Evolutionary conservation across 1,139 yeast genomes (phyloP), one percentile per base, ranked within the genome.

Genomic region (Suhomyces anneliseae): DNA sequence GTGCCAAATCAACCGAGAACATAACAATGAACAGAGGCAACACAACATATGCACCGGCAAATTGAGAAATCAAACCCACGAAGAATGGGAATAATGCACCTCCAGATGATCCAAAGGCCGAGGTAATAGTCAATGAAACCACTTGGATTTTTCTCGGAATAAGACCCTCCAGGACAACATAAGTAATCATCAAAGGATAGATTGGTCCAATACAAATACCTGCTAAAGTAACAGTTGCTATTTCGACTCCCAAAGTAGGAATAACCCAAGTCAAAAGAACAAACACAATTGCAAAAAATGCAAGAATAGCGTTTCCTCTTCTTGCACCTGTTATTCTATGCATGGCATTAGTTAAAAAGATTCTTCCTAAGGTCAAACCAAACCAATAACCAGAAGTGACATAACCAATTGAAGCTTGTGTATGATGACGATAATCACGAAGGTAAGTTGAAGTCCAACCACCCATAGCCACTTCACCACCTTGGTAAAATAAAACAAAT

Each of bases 351-450:
- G 82, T 76, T 29, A 83, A 64, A 7, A 72, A 51, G 29, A 85
- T 64, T 44, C 90, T 62, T 1, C 90, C 90, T 3, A 82, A 35
- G 0, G 89, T 82, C 34, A 85, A 66, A 7, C 90, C 92, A 10
- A 76, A 82, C 90, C 90, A 85, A 55, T 79, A 83, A 0, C 90
- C 90, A 8, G 89, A 80, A 2, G 87, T 79, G 31, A 83, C 84
- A 57, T 83, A 84, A 15, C 90, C 89, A 46, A 77, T 75, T 4
- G 76, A 63, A 0, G 59, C 52, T 4, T 66, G 58, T 44, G 68
- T 62, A 1, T 83, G 86, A 39, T 71, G 68, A 40, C 89, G 71
- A 54, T 80, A 81, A 43, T 77, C 79, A 40, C 82, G 72, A 56
- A 85, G 69, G 54, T 74, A 85, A 0, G 90, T 81, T 36, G 83